phyloP scores from a whole-genome alignment of 2,329 filamentous ascomycete species.

The Clonostachys chloroleuca region DNA sequence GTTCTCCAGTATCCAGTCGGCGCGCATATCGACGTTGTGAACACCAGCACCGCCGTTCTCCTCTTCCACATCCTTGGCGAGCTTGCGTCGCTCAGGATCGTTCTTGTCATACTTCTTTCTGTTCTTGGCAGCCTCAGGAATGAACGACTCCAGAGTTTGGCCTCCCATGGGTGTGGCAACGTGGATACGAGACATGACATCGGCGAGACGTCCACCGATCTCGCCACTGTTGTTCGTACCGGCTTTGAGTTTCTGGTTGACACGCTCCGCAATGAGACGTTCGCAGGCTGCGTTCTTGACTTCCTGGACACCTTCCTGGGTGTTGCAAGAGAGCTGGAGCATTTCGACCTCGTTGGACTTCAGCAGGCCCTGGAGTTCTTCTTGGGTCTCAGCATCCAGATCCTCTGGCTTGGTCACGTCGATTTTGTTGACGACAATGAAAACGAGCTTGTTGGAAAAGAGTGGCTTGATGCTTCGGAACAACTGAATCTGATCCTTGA shows the following conservation, averaged over 20 bases:
- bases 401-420: conserved; percentile 87
- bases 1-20: conserved; percentile 83
- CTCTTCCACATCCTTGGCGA: conserved; percentile 84
- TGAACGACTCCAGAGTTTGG: conserved; percentile 72
- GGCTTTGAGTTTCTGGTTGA: conserved; percentile 93
- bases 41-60: conserved; percentile 94
- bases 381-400: conserved; percentile 72
- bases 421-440: conserved; percentile 97
- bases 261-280: conserved; percentile 84
- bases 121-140: conserved; percentile 78
- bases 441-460: conserved; percentile 96
- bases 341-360: conserved; percentile 89
- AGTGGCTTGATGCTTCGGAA: conserved; percentile 97
- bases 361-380: conserved; percentile 72
- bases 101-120: conserved; percentile 86
- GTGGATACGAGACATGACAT: conserved; percentile 91
- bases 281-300: conserved; percentile 96
- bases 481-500: conserved; percentile 86
- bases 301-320: conserved; percentile 86
- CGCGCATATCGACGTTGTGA: conserved; percentile 87
- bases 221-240: conserved; percentile 73
- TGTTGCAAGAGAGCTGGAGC: conserved; percentile 91
- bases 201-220: conserved; percentile 76
- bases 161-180: conserved; percentile 91
- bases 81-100: conserved; percentile 76